These are phyloP conservation scores for Populus simonii DNA, from an alignment of 345 rosid species.

Conservation along the genomic window DNA sequence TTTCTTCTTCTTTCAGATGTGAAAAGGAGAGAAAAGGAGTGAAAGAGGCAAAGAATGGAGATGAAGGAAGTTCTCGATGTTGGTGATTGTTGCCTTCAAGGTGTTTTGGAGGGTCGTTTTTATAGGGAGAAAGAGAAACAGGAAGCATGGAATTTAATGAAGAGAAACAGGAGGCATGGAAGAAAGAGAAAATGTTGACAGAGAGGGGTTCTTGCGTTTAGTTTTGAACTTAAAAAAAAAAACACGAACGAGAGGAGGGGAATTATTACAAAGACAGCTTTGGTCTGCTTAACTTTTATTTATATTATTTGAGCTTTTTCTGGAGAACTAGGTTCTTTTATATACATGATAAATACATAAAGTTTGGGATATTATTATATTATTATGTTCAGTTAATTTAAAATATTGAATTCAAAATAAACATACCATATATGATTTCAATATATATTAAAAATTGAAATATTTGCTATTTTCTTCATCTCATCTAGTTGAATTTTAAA, in stretches of 20 bases:
- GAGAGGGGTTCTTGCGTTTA: neutral
- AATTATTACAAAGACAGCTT: neutral
- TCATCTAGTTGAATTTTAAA: no score
- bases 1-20: neutral
- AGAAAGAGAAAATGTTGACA: neutral
- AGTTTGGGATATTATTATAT: no score
- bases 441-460: no score
- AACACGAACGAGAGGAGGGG: neutral
- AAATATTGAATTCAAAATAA: no score
- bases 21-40: neutral
- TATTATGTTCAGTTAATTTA: neutral
- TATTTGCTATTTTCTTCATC: no score
- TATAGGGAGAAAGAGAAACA: conserved; percentile 15
- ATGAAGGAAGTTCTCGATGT: neutral
- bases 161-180: neutral
- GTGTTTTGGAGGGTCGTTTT: neutral
- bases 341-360: no score
- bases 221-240: no score
- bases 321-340: no score
- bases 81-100: neutral
- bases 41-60: neutral
- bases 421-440: neutral
- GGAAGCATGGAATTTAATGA: neutral
- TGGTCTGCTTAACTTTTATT: no score
- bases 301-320: no score